phyloP scores from a whole-genome alignment of 1,284 basidiomycete species.

The Cutaneotrichosporon cyanovorans region DNA sequence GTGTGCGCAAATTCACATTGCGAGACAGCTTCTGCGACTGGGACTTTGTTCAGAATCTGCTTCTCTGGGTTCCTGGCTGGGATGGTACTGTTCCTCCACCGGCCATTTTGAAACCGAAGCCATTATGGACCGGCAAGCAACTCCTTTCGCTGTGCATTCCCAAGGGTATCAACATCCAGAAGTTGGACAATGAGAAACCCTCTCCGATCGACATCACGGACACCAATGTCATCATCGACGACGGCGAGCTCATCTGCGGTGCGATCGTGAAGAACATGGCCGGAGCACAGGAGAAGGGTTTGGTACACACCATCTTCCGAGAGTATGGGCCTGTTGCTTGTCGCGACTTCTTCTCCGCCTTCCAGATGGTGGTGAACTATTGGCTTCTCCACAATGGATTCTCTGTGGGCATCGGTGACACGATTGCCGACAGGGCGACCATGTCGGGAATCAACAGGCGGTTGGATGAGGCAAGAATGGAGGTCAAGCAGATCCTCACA shows the following conservation, averaged over 20 bases:
- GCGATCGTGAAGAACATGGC: conserved; percentile 98
- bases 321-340: conserved; percentile 94
- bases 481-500: conserved; percentile 64
- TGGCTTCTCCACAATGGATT: conserved; percentile 99
- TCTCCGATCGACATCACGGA: conserved; percentile 78
- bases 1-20: conserved; percentile 93
- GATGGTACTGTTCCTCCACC: conserved; percentile 88
- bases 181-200: conserved; percentile 66
- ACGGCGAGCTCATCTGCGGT: conserved; percentile 92
- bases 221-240: conserved; percentile 92
- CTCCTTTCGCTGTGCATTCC: conserved; percentile 89
- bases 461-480: conserved; percentile 72
- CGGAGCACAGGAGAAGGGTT: conserved; percentile 85
- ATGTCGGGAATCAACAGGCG: conserved; percentile 80
- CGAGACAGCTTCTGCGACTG: conserved; percentile 91
- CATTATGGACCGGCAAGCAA: conserved; percentile 97
- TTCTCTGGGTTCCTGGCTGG: conserved; percentile 97
- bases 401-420: conserved; percentile 98
- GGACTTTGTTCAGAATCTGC: conserved; percentile 90
- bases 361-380: conserved; percentile 93
- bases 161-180: conserved; percentile 83
- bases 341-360: conserved; percentile 84
- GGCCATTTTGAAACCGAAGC: conserved; percentile 92
- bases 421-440: conserved; percentile 83
- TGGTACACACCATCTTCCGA: conserved; percentile 95